Base-by-base conservation (phyloP, 2,329 filamentous ascomycete genomes). In the Penicillium sp. region DNA sequence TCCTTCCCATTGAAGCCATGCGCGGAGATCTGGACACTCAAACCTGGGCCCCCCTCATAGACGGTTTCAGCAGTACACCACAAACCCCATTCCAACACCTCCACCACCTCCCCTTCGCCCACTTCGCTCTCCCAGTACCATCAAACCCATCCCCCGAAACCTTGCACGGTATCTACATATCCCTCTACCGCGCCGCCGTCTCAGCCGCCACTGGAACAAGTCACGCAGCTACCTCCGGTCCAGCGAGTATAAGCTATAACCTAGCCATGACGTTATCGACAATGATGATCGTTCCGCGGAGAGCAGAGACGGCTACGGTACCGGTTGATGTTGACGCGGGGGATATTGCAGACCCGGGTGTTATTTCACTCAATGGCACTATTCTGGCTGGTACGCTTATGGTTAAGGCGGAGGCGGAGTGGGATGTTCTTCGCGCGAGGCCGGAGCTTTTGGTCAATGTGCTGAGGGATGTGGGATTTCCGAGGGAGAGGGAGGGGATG, bases 311-410 rank as follows among this genome's bases (percentile, higher is more conserved):
- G 8, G 68, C 68, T 0, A 62, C 59, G 28, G 63, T 77, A 3
- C 64, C 64, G 1, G 59, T 71, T 6, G 66, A 70, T 13, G 54
- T 66, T 27, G 68, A 64, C 4, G 64, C 69, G 4, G 55, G 39
- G 2, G 60, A 63, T 26, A 49, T 64, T 4, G 51, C 42, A 1
- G 63, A 65, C 6, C 59, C 60, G 2, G 69, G 74, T 7, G 62
- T 70, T 32, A 69, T 80, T 13, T 74, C 74, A 7, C 56, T 81
- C 28, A 81, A 82, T 50, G 79, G 79, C 3, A 81, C 79, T 0
- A 69, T 79, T 14, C 66, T 81, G 3, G 78, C 72, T 1, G 78
- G 77, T 1, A 81, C 77, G 3, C 62, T 81, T 50, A 78, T 82
- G 77, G 78, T 81, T 16, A 81, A 81, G 60, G 65, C 71, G 6